Evolutionary conservation across 306 rosid genomes (phyloP).

Genomic region (Biancaea sappan): DNA sequence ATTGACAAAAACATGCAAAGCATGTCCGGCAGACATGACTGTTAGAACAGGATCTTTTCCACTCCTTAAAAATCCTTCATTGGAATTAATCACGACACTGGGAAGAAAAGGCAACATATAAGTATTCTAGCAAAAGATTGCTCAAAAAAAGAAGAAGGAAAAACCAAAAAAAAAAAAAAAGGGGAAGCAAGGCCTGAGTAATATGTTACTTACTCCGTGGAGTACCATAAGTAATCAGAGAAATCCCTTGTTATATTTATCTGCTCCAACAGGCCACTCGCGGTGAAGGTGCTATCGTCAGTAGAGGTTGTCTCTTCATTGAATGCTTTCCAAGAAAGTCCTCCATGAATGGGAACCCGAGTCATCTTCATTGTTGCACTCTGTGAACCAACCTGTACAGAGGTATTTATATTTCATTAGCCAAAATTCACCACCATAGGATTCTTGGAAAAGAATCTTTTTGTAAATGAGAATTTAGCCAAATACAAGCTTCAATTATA

Average conservation of each 20-base stretch:
- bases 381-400: slow-evolving; percentile 81
- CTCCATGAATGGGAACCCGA: slow-evolving; percentile 79
- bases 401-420: slow-evolving; percentile 24
- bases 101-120: slow-evolving; percentile 23
- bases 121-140: neutral
- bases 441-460: slow-evolving; percentile 12
- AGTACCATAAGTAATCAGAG: slow-evolving; percentile 94
- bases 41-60: slow-evolving; percentile 76
- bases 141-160: neutral
- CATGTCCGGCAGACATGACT: slow-evolving; percentile 92
- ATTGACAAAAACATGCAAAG: slow-evolving; percentile 86
- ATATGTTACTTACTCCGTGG: slow-evolving; percentile 81
- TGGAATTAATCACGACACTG: slow-evolving; percentile 74
- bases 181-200: neutral
- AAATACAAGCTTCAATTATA: neutral
- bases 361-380: slow-evolving; percentile 90
- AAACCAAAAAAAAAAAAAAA: neutral
- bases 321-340: slow-evolving; percentile 84
- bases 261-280: slow-evolving; percentile 86
- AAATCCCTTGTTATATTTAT: slow-evolving; percentile 90
- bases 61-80: slow-evolving; percentile 66
- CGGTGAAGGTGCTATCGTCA: slow-evolving; percentile 71
- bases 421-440: neutral
- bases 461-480: slow-evolving; percentile 20
- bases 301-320: slow-evolving; percentile 80